Evolutionary conservation across 2,329 filamentous ascomycete species (phyloP).

Genomic region (Pseudogymnoascus sp.): DNA sequence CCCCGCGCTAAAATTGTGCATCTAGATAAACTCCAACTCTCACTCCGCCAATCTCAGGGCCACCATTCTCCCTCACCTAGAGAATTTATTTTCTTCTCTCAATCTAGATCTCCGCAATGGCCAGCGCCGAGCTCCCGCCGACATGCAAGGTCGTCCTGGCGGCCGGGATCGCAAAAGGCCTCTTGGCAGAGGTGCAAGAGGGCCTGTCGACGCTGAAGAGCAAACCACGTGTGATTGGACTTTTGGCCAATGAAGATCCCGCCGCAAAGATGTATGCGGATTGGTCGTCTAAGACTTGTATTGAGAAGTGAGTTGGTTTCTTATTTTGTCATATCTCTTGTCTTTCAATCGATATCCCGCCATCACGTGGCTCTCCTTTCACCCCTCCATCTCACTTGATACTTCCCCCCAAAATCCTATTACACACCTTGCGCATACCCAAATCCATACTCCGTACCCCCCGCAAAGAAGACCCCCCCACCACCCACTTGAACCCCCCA

Average conservation of each 20-base stretch:
- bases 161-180: conserved; percentile 72
- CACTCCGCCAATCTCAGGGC: no score
- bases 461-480: no score
- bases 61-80: no score
- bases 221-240: conserved; percentile 76
- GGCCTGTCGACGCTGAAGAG: conserved; percentile 64
- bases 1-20: neutral
- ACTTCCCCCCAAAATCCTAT: neutral
- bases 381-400: neutral
- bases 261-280: conserved; percentile 90
- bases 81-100: no score
- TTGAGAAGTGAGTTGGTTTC: conserved; percentile 71
- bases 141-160: conserved; percentile 92
- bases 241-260: conserved; percentile 85
- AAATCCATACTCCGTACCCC: no score
- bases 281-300: conserved; percentile 93
- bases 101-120: conserved; percentile 6
- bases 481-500: no score
- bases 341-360: neutral
- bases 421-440: no score
- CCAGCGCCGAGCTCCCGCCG: conserved; percentile 16
- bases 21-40: neutral
- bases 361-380: neutral
- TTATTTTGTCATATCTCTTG: neutral
- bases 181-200: conserved; percentile 70